These are phyloP conservation scores for Phytophthora sp. DNA, from an alignment of 352 stramenopile genomes.

Conservation along the genomic window DNA sequence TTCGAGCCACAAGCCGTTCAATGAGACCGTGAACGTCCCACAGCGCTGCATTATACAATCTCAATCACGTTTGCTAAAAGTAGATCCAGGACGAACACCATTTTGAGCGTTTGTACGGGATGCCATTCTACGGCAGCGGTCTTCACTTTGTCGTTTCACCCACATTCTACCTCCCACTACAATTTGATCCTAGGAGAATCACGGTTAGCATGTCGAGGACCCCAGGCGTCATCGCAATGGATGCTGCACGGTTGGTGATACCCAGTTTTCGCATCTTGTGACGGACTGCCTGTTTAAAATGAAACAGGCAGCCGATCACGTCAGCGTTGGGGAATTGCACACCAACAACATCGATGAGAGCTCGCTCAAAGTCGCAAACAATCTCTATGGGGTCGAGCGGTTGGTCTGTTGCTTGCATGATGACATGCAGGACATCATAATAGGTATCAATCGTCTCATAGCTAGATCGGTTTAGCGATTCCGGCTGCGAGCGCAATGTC, in stretches of 20 bases:
- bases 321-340: background rate
- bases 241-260: too few relatives aligned
- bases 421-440: background rate
- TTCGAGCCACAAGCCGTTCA: slow-evolving; percentile 3
- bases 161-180: slow-evolving; percentile 2
- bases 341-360: background rate
- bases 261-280: background rate
- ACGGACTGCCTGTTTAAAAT: background rate
- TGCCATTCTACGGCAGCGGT: background rate
- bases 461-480: too few relatives aligned
- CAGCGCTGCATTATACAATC: background rate
- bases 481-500: background rate
- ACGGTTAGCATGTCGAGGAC: slow-evolving; percentile 11
- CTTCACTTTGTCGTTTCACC: slow-evolving; percentile 4
- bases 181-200: background rate
- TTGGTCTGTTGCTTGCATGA: background rate
- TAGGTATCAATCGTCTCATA: background rate
- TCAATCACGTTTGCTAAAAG: slow-evolving; percentile 12
- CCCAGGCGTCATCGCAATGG: too few relatives aligned
- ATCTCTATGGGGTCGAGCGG: background rate
- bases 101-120: slow-evolving; percentile 6
- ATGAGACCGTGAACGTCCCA: slow-evolving; percentile 7
- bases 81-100: slow-evolving; percentile 3
- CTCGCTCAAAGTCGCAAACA: background rate
- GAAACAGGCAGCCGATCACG: background rate